These are phyloP conservation scores for Colletotrichum cereale DNA, from an alignment of 2,329 filamentous ascomycete genomes.

Conservation along the genomic window DNA sequence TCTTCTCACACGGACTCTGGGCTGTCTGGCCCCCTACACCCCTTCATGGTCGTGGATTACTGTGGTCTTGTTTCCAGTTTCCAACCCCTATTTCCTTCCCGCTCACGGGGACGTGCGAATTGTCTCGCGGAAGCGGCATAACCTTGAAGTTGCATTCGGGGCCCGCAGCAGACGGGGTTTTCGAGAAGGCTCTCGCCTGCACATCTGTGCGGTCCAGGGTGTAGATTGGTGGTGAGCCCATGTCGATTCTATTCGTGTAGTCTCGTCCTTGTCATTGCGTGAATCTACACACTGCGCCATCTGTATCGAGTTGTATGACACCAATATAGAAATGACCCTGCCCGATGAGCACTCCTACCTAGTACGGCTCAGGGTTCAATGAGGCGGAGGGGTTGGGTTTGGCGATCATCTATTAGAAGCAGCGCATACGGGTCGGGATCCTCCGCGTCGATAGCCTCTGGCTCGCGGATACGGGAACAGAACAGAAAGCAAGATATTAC, in stretches of 20 bases:
- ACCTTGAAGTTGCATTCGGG: constrained; percentile 17
- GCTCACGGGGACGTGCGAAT: constrained; percentile 22
- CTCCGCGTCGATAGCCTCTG: background rate
- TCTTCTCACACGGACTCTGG: background rate
- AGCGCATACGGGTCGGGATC: background rate
- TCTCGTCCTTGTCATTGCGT: background rate
- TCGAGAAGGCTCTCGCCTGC: constrained; percentile 31
- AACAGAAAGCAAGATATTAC: background rate
- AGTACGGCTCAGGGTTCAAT: background rate
- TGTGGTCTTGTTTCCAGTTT: constrained; percentile 8
- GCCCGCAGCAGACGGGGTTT: constrained; percentile 28
- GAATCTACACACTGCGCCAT: background rate
- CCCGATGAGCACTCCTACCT: too few relatives aligned
- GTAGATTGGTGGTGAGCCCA: background rate
- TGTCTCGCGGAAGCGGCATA: constrained; percentile 22
- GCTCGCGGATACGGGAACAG: background rate
- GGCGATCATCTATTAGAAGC: background rate
- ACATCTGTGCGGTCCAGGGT: background rate
- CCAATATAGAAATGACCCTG: constrained; percentile 2
- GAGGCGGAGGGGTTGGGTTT: background rate
- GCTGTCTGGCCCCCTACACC: constrained; percentile 11
- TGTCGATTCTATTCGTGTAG: constrained; percentile 21
- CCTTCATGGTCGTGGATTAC: constrained; percentile 27
- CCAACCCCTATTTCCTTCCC: constrained; percentile 19
- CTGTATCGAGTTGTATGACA: constrained; percentile 6